A percentile compares a stretch with the other conserved stretches of the same genome.
Evolutionary conservation across 257 asterid genomes (phyloP).

Genomic region (Lycium ferocissimum): DNA sequence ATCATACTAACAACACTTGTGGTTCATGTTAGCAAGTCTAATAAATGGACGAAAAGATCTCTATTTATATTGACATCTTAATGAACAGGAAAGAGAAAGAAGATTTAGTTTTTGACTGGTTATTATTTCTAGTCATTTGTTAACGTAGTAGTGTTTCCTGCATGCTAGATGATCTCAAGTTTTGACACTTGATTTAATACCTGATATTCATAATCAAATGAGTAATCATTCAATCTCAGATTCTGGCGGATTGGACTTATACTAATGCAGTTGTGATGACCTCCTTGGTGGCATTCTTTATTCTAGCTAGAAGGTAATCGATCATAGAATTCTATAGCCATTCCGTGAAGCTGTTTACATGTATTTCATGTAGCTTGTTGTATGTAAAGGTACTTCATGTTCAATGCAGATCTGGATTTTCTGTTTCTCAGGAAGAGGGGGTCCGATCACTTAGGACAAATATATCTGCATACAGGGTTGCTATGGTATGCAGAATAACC

Average conservation of each 20-base stretch:
- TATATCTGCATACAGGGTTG: constrained; percentile 80
- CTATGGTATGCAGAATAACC: constrained; percentile 58
- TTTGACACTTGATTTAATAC: constrained; percentile 11
- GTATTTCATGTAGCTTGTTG: constrained; percentile 25
- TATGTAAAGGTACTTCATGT: constrained; percentile 47
- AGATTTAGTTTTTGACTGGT: neutral
- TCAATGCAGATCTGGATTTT: constrained; percentile 66
- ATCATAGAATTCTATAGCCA: constrained; percentile 25
- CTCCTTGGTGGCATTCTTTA: constrained; percentile 51
- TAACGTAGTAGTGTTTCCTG: constrained; percentile 12
- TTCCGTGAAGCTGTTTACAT: constrained; percentile 29
- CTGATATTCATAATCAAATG: constrained; percentile 2
- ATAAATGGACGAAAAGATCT: neutral
- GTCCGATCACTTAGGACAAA: constrained; percentile 53
- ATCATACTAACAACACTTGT: neutral
- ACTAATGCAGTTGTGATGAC: constrained; percentile 50
- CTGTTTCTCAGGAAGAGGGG: constrained; percentile 60
- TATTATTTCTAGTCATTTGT: neutral
- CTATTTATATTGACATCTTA: neutral
- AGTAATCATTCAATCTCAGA: constrained; percentile 55
- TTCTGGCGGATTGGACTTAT: constrained; percentile 76
- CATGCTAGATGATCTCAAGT: constrained; percentile 24
- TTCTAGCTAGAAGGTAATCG: constrained; percentile 59
- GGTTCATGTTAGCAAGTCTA: neutral
- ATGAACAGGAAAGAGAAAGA: neutral